A percentile compares a stretch with the other conserved stretches of the same genome.
Evolutionary conservation across 75 land plant genomes (phyloP).

Genomic region (Selaginella moellendorffii): DNA sequence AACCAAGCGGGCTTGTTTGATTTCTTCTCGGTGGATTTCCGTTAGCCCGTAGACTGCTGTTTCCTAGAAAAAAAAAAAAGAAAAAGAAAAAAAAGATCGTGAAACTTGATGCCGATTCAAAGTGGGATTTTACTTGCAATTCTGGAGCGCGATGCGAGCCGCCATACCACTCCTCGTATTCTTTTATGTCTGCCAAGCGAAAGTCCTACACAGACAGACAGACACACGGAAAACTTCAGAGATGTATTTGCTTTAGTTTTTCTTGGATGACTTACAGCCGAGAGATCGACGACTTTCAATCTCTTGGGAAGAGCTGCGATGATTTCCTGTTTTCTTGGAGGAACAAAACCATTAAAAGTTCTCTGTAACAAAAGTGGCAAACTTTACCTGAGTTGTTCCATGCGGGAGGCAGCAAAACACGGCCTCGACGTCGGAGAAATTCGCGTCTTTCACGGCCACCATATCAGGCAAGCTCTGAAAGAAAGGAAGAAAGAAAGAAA

Average conservation of each 20-base stretch:
- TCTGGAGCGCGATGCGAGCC: constrained; percentile 75
- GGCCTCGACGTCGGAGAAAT: constrained; percentile 87
- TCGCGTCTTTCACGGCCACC: constrained; percentile 84
- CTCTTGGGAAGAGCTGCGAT: constrained; percentile 44
- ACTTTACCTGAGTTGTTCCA: constrained; percentile 81
- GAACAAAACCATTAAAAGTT: not conserved
- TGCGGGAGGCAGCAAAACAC: constrained; percentile 97
- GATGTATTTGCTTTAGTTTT: too few relatives aligned
- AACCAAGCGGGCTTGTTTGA: constrained; percentile 60
- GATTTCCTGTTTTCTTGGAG: constrained; percentile 25
- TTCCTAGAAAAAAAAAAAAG: constrained; percentile 32
- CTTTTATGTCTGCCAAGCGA: constrained; percentile 38
- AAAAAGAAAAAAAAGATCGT: not conserved
- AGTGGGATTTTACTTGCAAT: constrained; percentile 56
- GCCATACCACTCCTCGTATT: constrained; percentile 92
- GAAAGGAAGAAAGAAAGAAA: too few relatives aligned
- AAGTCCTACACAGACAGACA: constrained; percentile 78
- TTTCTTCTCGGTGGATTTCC: constrained; percentile 52
- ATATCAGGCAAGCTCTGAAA: constrained; percentile 66
- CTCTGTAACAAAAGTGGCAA: not conserved
- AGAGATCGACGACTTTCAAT: constrained; percentile 80
- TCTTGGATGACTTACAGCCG: constrained; percentile 65
- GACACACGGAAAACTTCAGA: too few relatives aligned
- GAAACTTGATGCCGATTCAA: too few relatives aligned
- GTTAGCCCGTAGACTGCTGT: constrained; percentile 93